These are phyloP conservation scores for Leishmania amazonensis DNA, from an alignment of 208 protist genomes.

Conservation along the genomic window DNA sequence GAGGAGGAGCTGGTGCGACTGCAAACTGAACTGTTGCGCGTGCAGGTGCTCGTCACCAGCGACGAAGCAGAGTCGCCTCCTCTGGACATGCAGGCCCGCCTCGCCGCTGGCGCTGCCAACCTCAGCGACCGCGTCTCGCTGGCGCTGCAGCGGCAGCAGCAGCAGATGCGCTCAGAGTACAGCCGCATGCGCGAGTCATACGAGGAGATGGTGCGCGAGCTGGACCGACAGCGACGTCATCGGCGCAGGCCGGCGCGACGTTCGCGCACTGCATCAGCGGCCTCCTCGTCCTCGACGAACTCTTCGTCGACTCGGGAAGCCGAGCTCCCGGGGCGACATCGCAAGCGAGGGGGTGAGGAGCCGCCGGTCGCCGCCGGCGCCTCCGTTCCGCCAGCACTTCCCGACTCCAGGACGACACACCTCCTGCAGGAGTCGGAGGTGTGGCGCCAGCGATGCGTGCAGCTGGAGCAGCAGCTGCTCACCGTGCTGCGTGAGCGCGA, in stretches of 20 bases:
- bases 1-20: conserved; percentile 75
- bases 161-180: conserved; percentile 47
- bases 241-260: conserved; percentile 9
- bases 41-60: conserved; percentile 36
- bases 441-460: conserved; percentile 71
- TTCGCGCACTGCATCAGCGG: conserved; percentile 10
- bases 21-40: conserved; percentile 73
- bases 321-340: neutral
- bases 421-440: conserved; percentile 73
- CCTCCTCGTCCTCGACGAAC: conserved; percentile 20
- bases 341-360: neutral
- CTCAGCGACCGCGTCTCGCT: conserved; percentile 32
- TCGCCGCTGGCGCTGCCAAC: neutral
- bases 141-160: conserved; percentile 31
- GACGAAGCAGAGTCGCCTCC: conserved; percentile 6
- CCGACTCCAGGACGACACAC: conserved; percentile 23
- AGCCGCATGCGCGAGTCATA: conserved; percentile 50
- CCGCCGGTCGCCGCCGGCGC: neutral
- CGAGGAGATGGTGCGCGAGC: conserved; percentile 47
- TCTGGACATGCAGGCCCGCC: conserved; percentile 1
- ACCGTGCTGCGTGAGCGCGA: conserved; percentile 73
- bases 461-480: conserved; percentile 78
- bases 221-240: conserved; percentile 32
- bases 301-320: neutral
- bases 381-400: conserved; percentile 16